These are phyloP conservation scores for Yamadazyma insecticola DNA, from an alignment of 805 yeast species.

Conservation along the genomic window DNA sequence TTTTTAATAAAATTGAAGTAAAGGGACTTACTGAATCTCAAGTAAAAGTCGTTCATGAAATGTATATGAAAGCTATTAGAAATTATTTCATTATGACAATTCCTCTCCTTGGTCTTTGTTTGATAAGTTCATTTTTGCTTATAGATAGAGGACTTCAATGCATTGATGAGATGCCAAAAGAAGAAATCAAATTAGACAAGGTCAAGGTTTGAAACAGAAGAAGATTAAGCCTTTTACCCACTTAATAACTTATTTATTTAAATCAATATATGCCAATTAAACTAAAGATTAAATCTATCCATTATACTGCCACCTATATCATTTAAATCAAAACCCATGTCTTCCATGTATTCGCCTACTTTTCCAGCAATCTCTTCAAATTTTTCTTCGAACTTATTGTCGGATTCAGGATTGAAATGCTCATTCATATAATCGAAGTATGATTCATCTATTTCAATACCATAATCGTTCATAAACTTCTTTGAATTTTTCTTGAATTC, in stretches of 20 bases:
- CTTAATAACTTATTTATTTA: too few relatives aligned
- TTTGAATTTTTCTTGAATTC: slow-evolving; percentile 9
- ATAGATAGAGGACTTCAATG: slow-evolving; percentile 36
- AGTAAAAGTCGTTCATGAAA: slow-evolving; percentile 13
- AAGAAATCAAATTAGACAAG: too few relatives aligned
- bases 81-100: slow-evolving; percentile 29
- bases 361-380: slow-evolving; percentile 1
- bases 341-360: too few relatives aligned
- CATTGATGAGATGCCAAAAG: slow-evolving; percentile 22
- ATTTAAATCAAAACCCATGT: slow-evolving; percentile 1
- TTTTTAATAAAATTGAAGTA: slow-evolving; percentile 25
- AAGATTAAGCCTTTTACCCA: too few relatives aligned
- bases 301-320: background rate
- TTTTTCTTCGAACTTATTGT: slow-evolving; percentile 1
- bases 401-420: slow-evolving; percentile 2
- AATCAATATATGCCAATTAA: too few relatives aligned
- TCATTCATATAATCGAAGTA: slow-evolving; percentile 13
- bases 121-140: slow-evolving; percentile 25
- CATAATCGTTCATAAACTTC: slow-evolving; percentile 11
- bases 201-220: too few relatives aligned
- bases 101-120: slow-evolving; percentile 32
- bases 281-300: background rate
- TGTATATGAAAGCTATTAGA: slow-evolving; percentile 25
- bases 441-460: slow-evolving; percentile 13
- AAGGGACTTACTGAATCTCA: slow-evolving; percentile 17